Evolutionary conservation across 139 green algal species (phyloP).

Genomic region (Chlorella vulgaris): DNA sequence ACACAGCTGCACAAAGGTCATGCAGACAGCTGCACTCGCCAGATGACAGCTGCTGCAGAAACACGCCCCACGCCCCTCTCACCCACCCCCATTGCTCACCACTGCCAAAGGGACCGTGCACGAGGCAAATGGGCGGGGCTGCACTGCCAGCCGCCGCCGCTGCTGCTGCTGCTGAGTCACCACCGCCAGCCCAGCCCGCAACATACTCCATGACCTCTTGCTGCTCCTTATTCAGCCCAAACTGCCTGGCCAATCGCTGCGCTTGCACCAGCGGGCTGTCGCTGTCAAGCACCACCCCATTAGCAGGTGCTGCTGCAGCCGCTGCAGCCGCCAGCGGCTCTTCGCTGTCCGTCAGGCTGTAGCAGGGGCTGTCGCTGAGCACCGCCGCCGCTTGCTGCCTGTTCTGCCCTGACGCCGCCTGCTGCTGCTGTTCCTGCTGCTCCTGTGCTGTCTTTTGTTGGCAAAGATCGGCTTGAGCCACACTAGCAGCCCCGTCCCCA

Average conservation of each 20-base stretch:
- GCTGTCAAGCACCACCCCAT: conserved; percentile 14
- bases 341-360: conserved; percentile 11
- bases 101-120: conserved; percentile 75
- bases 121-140: conserved; percentile 63
- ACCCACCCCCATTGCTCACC: too few relatives aligned
- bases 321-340: neutral
- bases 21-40: too few relatives aligned
- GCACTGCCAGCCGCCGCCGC: neutral
- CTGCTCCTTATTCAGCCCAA: conserved; percentile 73
- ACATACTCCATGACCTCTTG: conserved; percentile 47
- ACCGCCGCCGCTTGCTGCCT: neutral
- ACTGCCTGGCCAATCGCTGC: conserved; percentile 3
- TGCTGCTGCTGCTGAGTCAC: too few relatives aligned
- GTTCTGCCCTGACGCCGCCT: neutral
- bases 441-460: too few relatives aligned
- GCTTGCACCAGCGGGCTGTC: conserved; percentile 11
- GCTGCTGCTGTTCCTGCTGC: neutral
- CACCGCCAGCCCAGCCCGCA: conserved; percentile 39
- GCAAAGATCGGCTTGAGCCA: too few relatives aligned
- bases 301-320: conserved; percentile 2
- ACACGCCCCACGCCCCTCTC: too few relatives aligned
- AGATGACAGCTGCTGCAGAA: too few relatives aligned
- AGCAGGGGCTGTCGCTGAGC: conserved; percentile 12
- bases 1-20: neutral
- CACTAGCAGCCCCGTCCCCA: neutral